Base-by-base conservation (phyloP, 2,329 filamentous ascomycete species). In the Colletotrichum brevisporum region DNA sequence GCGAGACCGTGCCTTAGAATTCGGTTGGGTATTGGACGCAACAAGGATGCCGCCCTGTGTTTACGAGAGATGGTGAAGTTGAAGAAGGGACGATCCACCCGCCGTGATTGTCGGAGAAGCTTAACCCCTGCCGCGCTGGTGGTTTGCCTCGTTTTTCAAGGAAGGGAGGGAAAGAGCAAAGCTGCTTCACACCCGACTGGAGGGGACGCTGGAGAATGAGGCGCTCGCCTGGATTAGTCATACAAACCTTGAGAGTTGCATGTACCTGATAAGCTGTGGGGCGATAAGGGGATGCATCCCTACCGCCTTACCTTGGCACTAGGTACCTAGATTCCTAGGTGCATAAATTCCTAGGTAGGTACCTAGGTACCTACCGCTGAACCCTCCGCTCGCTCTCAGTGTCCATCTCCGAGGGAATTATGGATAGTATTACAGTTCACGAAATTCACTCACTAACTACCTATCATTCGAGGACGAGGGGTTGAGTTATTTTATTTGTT, bases 1-100 rank as follows among this genome's bases (percentile, higher is more conserved):
- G 62, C 66, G n/a, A 55, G 66, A 65, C 66, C 66, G 61, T 69
- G 61, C 58, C 58, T 55, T 50, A 18, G 58, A 31, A 51, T 65
- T 64, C 41, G 27, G 53, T 31, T 50, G 18, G 54, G 54, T 58
- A 48, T 54, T 41, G 54, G 50, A 41, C 50, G 61, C 24, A 16
- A 51, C 66, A 21, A 59, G 66, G 61, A 50, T 59, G 48, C 24
- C 13, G 50, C 31, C 50, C 24, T 60, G 55, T 16, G 43, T 39
- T 59, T 60, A 50, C 21, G 45, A 26, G 50, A 52, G 47, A 47
- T 13, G 45, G 41, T 39, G 62, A 60, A 45, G 63, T 60, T 47
- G 55, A 52, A 56, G 43, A 69, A 61, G 61, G 43, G 48, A 68
- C n/a, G 61, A 50, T 59, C 54, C 64, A 63, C 60, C 53, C 18